Evolutionary conservation across 164 flowering plant genomes (phyloP).

Genomic region (Chimonanthus salicifolius): DNA sequence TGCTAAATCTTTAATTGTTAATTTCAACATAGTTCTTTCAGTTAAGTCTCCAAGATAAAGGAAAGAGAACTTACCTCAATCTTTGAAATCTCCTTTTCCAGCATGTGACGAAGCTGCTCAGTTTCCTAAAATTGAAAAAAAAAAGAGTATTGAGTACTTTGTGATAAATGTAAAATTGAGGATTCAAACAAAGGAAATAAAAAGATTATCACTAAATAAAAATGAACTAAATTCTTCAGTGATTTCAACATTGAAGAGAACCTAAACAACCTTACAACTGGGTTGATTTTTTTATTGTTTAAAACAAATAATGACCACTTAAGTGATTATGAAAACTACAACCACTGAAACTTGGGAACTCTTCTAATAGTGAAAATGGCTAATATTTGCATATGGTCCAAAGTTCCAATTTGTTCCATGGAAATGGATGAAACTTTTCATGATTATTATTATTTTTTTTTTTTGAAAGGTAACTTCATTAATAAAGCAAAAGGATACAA

Average conservation of each 20-base stretch:
- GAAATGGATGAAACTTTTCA: too few species aligned
- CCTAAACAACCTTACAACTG: background rate
- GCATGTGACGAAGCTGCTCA: conserved; percentile 36
- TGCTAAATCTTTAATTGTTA: background rate
- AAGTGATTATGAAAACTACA: too few species aligned
- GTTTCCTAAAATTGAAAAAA: conserved; percentile 35
- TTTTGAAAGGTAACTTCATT: too few species aligned
- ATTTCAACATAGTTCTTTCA: background rate
- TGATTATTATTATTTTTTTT: too few species aligned
- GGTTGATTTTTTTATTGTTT: background rate
- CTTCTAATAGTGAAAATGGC: too few species aligned
- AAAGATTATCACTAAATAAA: background rate
- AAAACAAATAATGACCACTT: background rate
- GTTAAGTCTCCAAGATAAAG: background rate
- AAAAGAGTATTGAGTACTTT: background rate
- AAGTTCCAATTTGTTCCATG: too few species aligned
- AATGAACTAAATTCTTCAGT: background rate
- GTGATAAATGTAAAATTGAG: background rate
- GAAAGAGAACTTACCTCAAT: conserved; percentile 32
- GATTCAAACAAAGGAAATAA: background rate
- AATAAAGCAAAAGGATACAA: too few species aligned
- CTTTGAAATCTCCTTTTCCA: conserved; percentile 36
- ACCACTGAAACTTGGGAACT: too few species aligned
- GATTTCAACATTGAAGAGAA: background rate
- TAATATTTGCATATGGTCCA: too few species aligned